These are phyloP conservation scores for Termitomyces sp. DNA, from an alignment of 768 basidiomycete genomes.

Conservation along the genomic window DNA sequence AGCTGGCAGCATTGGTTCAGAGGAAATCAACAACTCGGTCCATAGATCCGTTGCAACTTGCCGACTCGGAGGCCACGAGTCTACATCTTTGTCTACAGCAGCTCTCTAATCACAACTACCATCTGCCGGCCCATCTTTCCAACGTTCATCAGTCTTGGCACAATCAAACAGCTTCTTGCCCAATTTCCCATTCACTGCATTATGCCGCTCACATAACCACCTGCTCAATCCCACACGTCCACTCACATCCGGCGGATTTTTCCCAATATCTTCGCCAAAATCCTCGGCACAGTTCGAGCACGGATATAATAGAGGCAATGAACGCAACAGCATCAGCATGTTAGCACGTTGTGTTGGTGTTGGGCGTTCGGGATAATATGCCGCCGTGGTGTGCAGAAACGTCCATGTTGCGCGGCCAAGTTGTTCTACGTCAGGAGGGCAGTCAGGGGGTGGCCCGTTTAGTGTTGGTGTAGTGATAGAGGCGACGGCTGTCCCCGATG, in stretches of 20 bases:
- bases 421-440: slow-evolving; percentile 87
- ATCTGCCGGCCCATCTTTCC: slow-evolving; percentile 88
- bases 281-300: slow-evolving; percentile 84
- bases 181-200: slow-evolving; percentile 84
- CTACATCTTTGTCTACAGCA: background rate
- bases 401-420: slow-evolving; percentile 95
- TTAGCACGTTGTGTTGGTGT: slow-evolving; percentile 71
- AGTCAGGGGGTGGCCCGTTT: slow-evolving; percentile 53
- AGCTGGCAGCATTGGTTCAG: slow-evolving; percentile 4
- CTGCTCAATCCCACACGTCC: slow-evolving; percentile 62
- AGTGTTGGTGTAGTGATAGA: slow-evolving; percentile 22
- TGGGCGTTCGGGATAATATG: slow-evolving; percentile 90
- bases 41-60: background rate
- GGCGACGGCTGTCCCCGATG: slow-evolving; percentile 18
- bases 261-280: slow-evolving; percentile 67
- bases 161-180: slow-evolving; percentile 88
- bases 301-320: slow-evolving; percentile 84
- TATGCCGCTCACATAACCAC: slow-evolving; percentile 93
- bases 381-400: slow-evolving; percentile 92
- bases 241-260: slow-evolving; percentile 75
- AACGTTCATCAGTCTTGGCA: slow-evolving; percentile 76
- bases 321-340: slow-evolving; percentile 78
- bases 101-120: slow-evolving; percentile 75
- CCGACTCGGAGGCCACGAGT: background rate
- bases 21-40: background rate